Evolutionary conservation across 371 early-diverging fungal species (phyloP).

Genomic region (Aphelidium insulamus): DNA sequence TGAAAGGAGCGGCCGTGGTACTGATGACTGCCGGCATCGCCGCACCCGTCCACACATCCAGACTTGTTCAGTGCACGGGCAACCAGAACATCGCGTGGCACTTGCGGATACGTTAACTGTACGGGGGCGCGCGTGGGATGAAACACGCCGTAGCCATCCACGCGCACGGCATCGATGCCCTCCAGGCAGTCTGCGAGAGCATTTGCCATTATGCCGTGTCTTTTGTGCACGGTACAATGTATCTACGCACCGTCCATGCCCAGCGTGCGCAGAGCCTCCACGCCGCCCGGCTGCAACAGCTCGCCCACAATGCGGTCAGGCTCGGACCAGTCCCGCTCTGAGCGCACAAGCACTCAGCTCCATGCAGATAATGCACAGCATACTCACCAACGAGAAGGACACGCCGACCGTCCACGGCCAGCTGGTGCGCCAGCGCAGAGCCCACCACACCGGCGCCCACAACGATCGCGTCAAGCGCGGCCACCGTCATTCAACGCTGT

Average conservation of each 20-base stretch:
- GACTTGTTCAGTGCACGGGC: too few species aligned
- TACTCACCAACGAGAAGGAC: slow-evolving; percentile 36
- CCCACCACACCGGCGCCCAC: slow-evolving; percentile 84
- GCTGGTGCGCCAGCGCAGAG: slow-evolving; percentile 49
- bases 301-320: slow-evolving; percentile 94
- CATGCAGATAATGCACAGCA: too few species aligned
- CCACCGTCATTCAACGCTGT: too few species aligned
- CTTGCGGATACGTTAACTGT: too few species aligned
- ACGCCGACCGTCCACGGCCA: slow-evolving; percentile 40
- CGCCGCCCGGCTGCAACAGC: slow-evolving; percentile 81
- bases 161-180: slow-evolving; percentile 64
- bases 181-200: slow-evolving; percentile 43
- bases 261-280: slow-evolving; percentile 44
- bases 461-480: slow-evolving; percentile 61
- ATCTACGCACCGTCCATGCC: slow-evolving; percentile 34
- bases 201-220: too few species aligned
- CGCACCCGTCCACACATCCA: too few species aligned
- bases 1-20: slow-evolving; percentile 65
- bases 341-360: background rate
- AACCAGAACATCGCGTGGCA: too few species aligned
- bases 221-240: too few species aligned
- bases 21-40: too few species aligned
- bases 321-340: slow-evolving; percentile 66
- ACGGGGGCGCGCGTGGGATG: background rate
- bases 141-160: slow-evolving; percentile 65